Evolutionary conservation across 2,329 filamentous ascomycete species (phyloP).

Genomic region (Colletotrichum abscissum): DNA sequence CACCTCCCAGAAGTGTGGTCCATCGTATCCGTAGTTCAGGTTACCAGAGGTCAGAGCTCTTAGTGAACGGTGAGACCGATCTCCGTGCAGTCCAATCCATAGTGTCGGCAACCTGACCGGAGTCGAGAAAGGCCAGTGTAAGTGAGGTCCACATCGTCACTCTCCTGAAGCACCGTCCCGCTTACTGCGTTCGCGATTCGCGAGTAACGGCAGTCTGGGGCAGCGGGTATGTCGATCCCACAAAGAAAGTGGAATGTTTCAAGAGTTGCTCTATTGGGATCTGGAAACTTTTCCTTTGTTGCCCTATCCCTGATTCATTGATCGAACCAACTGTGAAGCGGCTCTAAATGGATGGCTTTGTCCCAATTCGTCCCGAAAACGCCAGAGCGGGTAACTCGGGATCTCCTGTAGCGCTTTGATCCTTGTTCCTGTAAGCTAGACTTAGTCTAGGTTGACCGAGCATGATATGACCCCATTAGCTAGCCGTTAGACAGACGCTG

Average conservation of each 20-base stretch:
- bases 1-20: not conserved
- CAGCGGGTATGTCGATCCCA: not conserved
- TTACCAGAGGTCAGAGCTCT: conserved; percentile 11
- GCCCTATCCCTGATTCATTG: not conserved
- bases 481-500: not conserved
- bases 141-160: not conserved
- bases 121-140: not conserved
- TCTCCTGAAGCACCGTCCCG: not conserved
- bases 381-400: conserved; percentile 12
- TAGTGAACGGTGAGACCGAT: conserved; percentile 18
- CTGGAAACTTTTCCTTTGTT: not conserved
- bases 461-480: not conserved
- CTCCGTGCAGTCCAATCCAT: not conserved
- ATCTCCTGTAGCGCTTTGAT: not conserved
- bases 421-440: not conserved
- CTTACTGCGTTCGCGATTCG: not conserved
- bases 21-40: not conserved
- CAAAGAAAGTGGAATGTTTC: not conserved
- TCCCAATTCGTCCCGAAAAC: not conserved
- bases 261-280: not conserved
- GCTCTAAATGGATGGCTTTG: conserved; percentile 5
- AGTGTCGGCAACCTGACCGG: not conserved
- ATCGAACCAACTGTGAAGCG: not conserved
- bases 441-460: not conserved
- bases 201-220: not conserved